phyloP scores from a whole-genome alignment of 805 yeast genomes.

The Sugiyamaella valdiviana region DNA sequence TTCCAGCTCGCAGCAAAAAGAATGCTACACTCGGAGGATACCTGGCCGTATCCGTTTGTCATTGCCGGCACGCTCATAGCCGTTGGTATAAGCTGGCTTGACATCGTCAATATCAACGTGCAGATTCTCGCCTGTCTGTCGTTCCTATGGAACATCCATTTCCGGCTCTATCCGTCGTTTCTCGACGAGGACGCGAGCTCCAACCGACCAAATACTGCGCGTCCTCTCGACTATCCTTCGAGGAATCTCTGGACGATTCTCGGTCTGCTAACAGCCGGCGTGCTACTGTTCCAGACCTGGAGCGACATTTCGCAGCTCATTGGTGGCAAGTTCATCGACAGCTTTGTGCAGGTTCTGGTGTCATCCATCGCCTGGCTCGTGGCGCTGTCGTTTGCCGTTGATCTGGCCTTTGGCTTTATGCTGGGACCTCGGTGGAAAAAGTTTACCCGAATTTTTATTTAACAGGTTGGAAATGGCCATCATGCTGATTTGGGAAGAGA shows the following conservation, averaged over 20 bases:
- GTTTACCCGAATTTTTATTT: background rate
- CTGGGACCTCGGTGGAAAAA: background rate
- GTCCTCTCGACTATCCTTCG: constrained; percentile 6
- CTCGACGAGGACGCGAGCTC: constrained; percentile 2
- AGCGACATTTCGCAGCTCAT: background rate
- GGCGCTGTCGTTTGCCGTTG: background rate
- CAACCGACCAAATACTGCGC: background rate
- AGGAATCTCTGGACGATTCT: constrained; percentile 5
- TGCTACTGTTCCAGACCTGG: background rate
- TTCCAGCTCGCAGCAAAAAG: background rate
- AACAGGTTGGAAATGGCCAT: background rate
- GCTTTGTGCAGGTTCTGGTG: constrained; percentile 1
- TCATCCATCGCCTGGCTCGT: constrained; percentile 1
- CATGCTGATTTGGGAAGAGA: too few relatives aligned
- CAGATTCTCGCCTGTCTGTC: constrained; percentile 8
- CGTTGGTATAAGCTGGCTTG: constrained; percentile 1
- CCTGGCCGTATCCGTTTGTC: constrained; percentile 11
- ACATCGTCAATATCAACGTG: constrained; percentile 8
- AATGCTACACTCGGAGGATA: constrained; percentile 6
- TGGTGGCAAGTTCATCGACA: background rate
- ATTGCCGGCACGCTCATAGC: constrained; percentile 1
- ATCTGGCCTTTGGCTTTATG: background rate
- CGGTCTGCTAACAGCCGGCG: background rate
- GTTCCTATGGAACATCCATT: constrained; percentile 9
- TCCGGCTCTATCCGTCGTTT: constrained; percentile 7